These are phyloP conservation scores for Diaporthe sp. DNA, from an alignment of 2,329 filamentous ascomycete species.

Conservation along the genomic window DNA sequence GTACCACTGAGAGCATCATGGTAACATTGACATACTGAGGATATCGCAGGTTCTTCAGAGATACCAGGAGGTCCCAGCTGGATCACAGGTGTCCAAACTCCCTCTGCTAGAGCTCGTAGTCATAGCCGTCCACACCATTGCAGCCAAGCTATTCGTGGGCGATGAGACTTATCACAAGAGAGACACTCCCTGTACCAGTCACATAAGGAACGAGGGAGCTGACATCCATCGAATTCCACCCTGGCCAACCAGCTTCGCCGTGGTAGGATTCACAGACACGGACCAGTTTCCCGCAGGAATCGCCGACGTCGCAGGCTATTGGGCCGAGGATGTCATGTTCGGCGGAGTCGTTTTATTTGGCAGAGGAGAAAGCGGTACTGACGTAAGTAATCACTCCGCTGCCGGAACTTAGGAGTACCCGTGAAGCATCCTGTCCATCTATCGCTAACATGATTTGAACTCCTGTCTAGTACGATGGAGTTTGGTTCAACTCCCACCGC, in stretches of 20 bases:
- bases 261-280: conserved; percentile 44
- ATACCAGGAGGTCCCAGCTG: conserved; percentile 4
- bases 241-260: conserved; percentile 48
- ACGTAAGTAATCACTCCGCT: background rate
- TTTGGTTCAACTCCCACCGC: conserved; percentile 2
- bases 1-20: background rate
- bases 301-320: conserved; percentile 48
- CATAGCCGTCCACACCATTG: conserved; percentile 9
- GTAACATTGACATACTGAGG: background rate
- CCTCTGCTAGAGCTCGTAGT: background rate
- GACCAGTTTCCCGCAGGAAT: conserved; percentile 49
- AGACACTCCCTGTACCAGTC: background rate
- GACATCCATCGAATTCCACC: background rate
- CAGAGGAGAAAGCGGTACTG: conserved; percentile 23
- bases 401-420: too few species aligned
- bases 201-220: background rate
- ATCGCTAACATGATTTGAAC: background rate
- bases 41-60: background rate
- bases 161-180: background rate
- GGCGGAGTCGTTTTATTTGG: conserved; percentile 47
- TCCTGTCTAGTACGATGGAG: background rate
- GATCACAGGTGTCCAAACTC: conserved; percentile 1
- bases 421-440: too few species aligned
- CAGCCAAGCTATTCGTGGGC: background rate
- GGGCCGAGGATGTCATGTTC: conserved; percentile 48